Conservation (phyloP, 139 green algal species). For the Edaphochlamys debaryana region DNA sequence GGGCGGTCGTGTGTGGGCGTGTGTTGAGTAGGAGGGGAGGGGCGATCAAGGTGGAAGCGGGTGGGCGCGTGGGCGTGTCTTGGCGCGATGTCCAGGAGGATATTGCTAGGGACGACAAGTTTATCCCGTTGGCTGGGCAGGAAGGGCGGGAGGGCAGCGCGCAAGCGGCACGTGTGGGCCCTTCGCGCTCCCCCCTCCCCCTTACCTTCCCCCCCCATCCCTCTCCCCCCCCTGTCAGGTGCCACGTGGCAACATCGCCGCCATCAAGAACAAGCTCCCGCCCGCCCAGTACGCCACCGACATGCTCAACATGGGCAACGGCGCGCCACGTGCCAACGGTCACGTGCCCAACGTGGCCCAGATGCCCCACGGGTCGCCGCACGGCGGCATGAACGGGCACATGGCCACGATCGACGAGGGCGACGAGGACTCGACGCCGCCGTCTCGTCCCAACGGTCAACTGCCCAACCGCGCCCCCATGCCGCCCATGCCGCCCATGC, state of each 20-base stretch:
- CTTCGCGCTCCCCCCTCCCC: too few species aligned
- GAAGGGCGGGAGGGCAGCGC: too few species aligned
- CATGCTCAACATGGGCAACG: conserved; percentile 39
- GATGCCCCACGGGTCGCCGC: too few species aligned
- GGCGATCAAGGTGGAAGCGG: too few species aligned
- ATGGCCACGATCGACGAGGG: conserved; percentile 38
- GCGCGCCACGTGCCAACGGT: background rate
- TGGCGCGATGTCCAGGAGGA: too few species aligned
- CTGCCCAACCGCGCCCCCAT: background rate
- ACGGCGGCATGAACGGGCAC: too few species aligned
- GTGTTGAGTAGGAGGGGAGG: too few species aligned
- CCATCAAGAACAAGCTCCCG: conserved; percentile 60
- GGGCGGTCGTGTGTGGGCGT: background rate
- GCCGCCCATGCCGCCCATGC: conserved; percentile 44
- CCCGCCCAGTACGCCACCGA: conserved; percentile 57
- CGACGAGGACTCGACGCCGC: conserved; percentile 18
- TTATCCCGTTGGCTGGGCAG: too few species aligned
- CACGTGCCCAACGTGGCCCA: background rate
- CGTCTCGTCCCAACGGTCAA: background rate
- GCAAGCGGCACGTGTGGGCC: too few species aligned
- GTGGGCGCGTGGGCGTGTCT: too few species aligned
- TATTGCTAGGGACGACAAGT: too few species aligned
- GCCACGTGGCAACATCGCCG: conserved; percentile 54
- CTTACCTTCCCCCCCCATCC: background rate
- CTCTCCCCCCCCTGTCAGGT: background rate